Evolutionary conservation across 768 basidiomycete species (phyloP).

Genomic region (Mycena rebaudengoi): DNA sequence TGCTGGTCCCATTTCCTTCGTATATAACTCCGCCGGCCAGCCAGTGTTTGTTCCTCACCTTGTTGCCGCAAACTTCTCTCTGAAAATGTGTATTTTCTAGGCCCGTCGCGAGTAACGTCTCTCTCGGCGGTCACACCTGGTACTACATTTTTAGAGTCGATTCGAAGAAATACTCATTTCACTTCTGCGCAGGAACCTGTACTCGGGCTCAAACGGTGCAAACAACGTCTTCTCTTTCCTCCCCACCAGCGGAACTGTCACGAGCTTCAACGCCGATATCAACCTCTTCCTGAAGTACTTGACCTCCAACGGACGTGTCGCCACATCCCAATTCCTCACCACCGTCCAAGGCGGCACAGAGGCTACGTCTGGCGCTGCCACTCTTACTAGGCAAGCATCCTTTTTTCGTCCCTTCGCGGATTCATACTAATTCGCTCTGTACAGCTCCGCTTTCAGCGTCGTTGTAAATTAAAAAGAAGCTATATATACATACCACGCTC

Average conservation of each 20-base stretch:
- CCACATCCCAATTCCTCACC: conserved; percentile 62
- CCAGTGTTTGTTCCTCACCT: conserved; percentile 34
- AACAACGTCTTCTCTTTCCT: conserved; percentile 65
- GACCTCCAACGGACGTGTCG: conserved; percentile 52
- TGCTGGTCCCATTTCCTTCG: conserved; percentile 62
- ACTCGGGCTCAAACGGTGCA: conserved; percentile 60
- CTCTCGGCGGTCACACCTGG: conserved; percentile 59
- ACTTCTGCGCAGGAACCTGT: conserved; percentile 55
- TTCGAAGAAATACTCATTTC: neutral
- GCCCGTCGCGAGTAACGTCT: conserved; percentile 53
- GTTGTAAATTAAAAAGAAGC: conserved; percentile 48
- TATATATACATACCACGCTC: no score
- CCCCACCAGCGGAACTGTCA: conserved; percentile 45
- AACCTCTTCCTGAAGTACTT: conserved; percentile 66
- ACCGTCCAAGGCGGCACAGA: conserved; percentile 73
- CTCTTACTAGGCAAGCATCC: conserved; percentile 53
- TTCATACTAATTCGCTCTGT: neutral
- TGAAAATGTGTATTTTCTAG: conserved; percentile 1
- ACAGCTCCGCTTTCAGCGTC: conserved; percentile 55
- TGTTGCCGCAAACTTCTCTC: neutral
- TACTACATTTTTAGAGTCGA: conserved; percentile 23
- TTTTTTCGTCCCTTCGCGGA: neutral
- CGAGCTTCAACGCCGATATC: conserved; percentile 63
- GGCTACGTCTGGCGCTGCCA: conserved; percentile 63
- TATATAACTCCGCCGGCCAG: conserved; percentile 55